These are phyloP conservation scores for Cyberlindnera maclurae DNA, from an alignment of 805 yeast genomes.

Conservation along the genomic window DNA sequence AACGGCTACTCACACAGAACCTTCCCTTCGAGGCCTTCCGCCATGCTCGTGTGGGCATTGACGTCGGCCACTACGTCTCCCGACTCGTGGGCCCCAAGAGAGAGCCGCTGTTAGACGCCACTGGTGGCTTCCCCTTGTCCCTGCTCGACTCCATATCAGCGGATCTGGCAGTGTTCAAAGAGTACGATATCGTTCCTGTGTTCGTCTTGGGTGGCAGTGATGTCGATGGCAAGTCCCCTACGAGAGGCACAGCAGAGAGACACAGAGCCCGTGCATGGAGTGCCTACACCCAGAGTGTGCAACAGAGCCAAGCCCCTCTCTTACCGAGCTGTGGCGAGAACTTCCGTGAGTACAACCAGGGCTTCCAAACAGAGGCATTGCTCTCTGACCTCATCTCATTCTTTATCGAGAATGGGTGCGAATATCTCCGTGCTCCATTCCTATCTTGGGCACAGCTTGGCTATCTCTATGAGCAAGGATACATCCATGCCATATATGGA, in stretches of 20 bases:
- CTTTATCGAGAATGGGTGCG: conserved; percentile 48
- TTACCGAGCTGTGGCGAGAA: conserved; percentile 31
- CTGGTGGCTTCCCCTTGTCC: conserved; percentile 74
- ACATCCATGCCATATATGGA: conserved; percentile 74
- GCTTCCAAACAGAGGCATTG: conserved; percentile 40
- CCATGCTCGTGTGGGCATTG: conserved; percentile 72
- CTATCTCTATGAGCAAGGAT: conserved; percentile 49
- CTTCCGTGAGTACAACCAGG: conserved; percentile 44
- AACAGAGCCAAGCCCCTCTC: conserved; percentile 17
- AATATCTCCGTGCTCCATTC: conserved; percentile 76
- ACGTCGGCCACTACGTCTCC: conserved; percentile 71
- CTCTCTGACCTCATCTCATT: conserved; percentile 48
- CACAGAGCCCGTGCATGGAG: conserved; percentile 46
- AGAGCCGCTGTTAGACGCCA: conserved; percentile 66
- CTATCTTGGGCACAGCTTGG: conserved; percentile 74
- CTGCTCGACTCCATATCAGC: conserved; percentile 47
- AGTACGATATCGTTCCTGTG: conserved; percentile 63
- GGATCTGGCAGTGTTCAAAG: conserved; percentile 55
- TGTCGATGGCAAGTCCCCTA: conserved; percentile 29
- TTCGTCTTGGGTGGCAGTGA: conserved; percentile 71
- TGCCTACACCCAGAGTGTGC: conserved; percentile 15
- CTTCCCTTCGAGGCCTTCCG: conserved; percentile 57
- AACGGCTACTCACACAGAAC: conserved; percentile 53
- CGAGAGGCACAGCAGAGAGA: conserved; percentile 25
- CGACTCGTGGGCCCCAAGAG: conserved; percentile 52